These are phyloP conservation scores for Trichoderma erinaceum DNA, from an alignment of 495 filamentous ascomycete species.

Conservation along the genomic window DNA sequence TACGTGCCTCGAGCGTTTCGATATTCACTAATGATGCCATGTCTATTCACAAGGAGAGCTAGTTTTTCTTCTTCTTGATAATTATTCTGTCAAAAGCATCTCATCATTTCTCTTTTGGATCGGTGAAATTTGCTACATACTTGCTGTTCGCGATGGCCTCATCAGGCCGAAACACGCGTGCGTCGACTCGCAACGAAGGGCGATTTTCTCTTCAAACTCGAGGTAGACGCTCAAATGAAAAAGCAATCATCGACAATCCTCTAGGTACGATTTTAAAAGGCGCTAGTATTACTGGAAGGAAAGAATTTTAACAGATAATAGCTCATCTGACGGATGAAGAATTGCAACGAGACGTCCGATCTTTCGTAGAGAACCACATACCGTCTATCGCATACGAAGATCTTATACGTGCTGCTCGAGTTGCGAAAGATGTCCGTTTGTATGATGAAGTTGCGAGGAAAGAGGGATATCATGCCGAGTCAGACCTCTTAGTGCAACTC, in stretches of 20 bases:
- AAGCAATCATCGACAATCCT: slow-evolving; percentile 25
- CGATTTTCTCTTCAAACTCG: slow-evolving; percentile 14
- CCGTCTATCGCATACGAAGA: slow-evolving; percentile 16
- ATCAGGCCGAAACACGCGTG: background rate
- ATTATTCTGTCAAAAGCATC: background rate
- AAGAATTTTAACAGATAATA: slow-evolving; percentile 17
- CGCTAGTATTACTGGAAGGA: background rate
- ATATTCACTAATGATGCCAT: background rate
- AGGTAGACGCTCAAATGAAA: slow-evolving; percentile 21
- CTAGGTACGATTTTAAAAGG: slow-evolving; percentile 19
- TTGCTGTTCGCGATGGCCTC: background rate
- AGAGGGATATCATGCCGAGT: background rate
- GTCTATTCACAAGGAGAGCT: background rate
- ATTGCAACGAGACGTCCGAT: slow-evolving; percentile 22
- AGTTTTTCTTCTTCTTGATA: background rate
- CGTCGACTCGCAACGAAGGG: background rate
- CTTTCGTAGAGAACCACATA: slow-evolving; percentile 20
- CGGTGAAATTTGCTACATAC: background rate
- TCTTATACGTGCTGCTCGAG: slow-evolving; percentile 25
- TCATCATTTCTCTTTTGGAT: background rate
- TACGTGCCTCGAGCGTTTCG: background rate
- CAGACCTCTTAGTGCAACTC: background rate
- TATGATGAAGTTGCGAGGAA: slow-evolving; percentile 24
- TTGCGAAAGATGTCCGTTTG: slow-evolving; percentile 25
- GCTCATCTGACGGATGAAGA: slow-evolving; percentile 26